Base-by-base conservation (phyloP, 129 eudicot species). In the Flaveria trinervia region DNA sequence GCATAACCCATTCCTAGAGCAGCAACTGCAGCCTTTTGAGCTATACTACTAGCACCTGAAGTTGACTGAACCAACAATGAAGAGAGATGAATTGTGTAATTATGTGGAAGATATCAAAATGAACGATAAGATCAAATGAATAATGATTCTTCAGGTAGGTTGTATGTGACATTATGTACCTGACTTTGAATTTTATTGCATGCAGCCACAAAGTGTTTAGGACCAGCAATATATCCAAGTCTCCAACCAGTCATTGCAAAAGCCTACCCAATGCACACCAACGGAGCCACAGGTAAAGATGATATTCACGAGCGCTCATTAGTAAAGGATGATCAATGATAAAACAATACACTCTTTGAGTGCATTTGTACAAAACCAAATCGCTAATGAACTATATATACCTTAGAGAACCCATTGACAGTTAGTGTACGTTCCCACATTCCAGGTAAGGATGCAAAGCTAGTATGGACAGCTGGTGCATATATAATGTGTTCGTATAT, bases 191-290 rank as follows among this genome's bases (percentile, higher is more conserved):
- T 93, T 86, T 93, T 93, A 9, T 80, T 80, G 73, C 98, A 93
- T 0, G 98, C 98, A 41, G 93, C 77, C 71, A 90, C 78, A 73
- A 93, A 93, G 84, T 93, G 98, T 80, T 93, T 89, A 54, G 97
- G 96, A 75, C 98, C 98, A 71, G 97, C 98, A 77, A 93, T 61
- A 81, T 93, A 93, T 79, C 98, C 98, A 66, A 93, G 96, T 49
- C 98, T 88, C 98, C 98, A 93, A 71, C 98, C 98, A 72, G 98
- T 91, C 98, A 93, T 93, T 56, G 98, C 98, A 87, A 93, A 93
- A 68, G 98, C 96, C 97, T 93, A 74, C 0, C 20, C 22, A 48
- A 20, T 43, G 20, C 67, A 80, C 43, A 39, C 65, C 25, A 23
- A 71, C 26, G 55, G 60, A 77, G 20, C 25, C 79, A 76, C 30